Evolutionary conservation across 2,329 filamentous ascomycete species (phyloP), one percentile per base, ranked within the genome.

Genomic region (Sphaerulina musiva): DNA sequence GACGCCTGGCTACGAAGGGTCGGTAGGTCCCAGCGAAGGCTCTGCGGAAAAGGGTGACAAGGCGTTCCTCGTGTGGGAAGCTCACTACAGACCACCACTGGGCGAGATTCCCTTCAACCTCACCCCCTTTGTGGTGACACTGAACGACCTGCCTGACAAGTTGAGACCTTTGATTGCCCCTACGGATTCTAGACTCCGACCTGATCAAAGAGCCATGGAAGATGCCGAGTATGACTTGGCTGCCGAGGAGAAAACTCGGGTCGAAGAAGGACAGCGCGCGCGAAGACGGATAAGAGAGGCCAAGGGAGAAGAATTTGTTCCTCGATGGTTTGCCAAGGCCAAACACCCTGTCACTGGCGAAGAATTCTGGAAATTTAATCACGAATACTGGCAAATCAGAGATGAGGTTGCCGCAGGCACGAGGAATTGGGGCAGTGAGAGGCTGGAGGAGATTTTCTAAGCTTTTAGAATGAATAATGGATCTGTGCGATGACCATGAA

Each of bases 201-300:
- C 93, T 0, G 93, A 98, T 71, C 93, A 98, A 74, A 81, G 93
- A 9, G 93, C 93, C 1, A 98, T 98, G 93, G 93, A 98, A 70
- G 91, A 97, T 58, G 93, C 92, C n/a, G 83, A 91, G 72, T 98
- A 98, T 68, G 92, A 97, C 66, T 79, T 93, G 56, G 93, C 93
- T 1, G 93, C 92, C 0, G 82, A 81, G 4, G 93, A 98, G 76
- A 98, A 98, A 81, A 93, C 92, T 66, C 80, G 93, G 1, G 81
- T 98, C 0, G 93, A 98, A 72, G 87, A 96, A 74, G 90, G 85
- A 60, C 93, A 98, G 76, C 80, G 93, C 56, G 83, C 85, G 8
- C 84, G 85, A 55, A 76, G 93, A 57, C 76, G 87, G 51, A 74
- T 79, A 55, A 78, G 91, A 23, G 92, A 98, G 72, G 79, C 80